A percentile compares a stretch with the other conserved stretches of the same genome.
phyloP scores from a whole-genome alignment of 2,329 filamentous ascomycete genomes.

The Fusarium multiceps region DNA sequence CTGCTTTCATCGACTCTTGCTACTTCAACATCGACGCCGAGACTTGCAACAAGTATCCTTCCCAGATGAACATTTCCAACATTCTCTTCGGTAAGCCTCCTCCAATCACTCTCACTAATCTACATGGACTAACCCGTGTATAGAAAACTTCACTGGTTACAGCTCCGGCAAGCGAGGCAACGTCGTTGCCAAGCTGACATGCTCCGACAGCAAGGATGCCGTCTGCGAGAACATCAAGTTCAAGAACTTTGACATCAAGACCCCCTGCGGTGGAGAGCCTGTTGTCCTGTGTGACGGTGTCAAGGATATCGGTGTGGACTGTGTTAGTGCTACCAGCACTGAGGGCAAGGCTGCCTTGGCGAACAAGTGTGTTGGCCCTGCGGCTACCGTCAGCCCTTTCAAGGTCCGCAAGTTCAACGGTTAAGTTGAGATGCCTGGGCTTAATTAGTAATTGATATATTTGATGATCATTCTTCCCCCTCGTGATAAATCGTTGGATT shows the following conservation, averaged over 20 bases:
- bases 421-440: neutral
- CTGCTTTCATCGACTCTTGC: conserved; percentile 70
- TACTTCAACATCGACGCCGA: conserved; percentile 67
- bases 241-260: conserved; percentile 61
- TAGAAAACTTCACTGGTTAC: conserved; percentile 66
- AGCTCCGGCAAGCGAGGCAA: conserved; percentile 67
- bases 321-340: conserved; percentile 23
- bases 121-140: neutral
- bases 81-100: conserved; percentile 60
- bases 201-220: conserved; percentile 63
- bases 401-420: conserved; percentile 22
- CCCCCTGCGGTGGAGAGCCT: conserved; percentile 6
- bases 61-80: conserved; percentile 68
- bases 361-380: conserved; percentile 23
- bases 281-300: conserved; percentile 35
- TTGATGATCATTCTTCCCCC: neutral
- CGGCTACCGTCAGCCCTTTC: conserved; percentile 22
- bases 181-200: conserved; percentile 65
- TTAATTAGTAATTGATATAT: neutral
- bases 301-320: conserved; percentile 25
- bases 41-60: conserved; percentile 64
- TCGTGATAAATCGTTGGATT: accelerated
- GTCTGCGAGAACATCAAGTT: conserved; percentile 67
- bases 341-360: conserved; percentile 5
- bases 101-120: no score